phyloP scores from a whole-genome alignment of 75 land plant species.

The Gnetum montanum region DNA sequence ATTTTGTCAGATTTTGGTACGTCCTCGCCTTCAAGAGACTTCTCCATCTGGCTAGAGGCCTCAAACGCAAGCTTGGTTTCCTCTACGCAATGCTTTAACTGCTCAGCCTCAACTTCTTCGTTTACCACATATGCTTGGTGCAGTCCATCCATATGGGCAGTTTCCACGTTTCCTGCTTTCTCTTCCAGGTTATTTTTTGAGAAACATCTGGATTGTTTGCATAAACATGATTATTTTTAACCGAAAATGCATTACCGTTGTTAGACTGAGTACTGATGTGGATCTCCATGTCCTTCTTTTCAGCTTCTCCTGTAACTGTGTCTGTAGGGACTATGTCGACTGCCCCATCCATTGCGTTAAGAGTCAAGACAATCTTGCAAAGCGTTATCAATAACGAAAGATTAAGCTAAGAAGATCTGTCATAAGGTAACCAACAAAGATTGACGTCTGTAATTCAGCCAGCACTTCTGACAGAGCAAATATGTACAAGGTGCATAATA shows the following conservation, averaged over 20 bases:
- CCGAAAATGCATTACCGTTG: not conserved
- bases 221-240: not conserved
- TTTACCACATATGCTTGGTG: not conserved
- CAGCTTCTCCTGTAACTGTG: not conserved
- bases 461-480: too few relatives aligned
- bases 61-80: not conserved
- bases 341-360: conserved; percentile 6
- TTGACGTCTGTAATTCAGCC: too few relatives aligned
- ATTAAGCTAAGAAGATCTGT: too few relatives aligned
- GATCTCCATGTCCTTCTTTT: not conserved
- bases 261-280: not conserved
- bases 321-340: conserved; percentile 3
- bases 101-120: not conserved
- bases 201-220: not conserved
- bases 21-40: not conserved
- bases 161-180: not conserved
- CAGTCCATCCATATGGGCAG: not conserved
- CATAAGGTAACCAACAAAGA: too few relatives aligned
- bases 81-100: not conserved
- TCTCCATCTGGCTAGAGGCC: not conserved
- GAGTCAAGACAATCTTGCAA: too few relatives aligned
- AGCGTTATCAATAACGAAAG: too few relatives aligned
- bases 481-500: too few relatives aligned
- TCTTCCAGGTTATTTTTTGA: not conserved
- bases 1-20: not conserved